Conservation (phyloP, 1,284 basidiomycete species). For the Agroathelia rolfsii region DNA sequence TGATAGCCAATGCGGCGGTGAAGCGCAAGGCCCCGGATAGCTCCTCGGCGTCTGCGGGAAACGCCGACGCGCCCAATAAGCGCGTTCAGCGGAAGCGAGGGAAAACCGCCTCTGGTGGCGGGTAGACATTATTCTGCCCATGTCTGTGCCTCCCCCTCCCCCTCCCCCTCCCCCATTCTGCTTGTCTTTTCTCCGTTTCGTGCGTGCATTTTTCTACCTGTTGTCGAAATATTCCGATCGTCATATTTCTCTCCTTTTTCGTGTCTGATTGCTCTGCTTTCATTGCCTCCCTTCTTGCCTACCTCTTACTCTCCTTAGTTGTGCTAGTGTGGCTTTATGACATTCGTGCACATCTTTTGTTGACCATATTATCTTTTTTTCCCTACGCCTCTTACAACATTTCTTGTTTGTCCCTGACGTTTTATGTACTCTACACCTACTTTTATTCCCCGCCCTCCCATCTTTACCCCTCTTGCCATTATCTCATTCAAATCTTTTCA, state of each 20-base stretch:
- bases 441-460: conserved; percentile 1
- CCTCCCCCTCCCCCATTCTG: conserved; percentile 18
- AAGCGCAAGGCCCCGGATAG: conserved; percentile 56
- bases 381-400: too few species aligned
- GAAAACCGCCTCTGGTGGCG: conserved; percentile 33
- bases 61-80: conserved; percentile 36
- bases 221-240: conserved; percentile 15
- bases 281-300: too few species aligned
- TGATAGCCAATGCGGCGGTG: conserved; percentile 41
- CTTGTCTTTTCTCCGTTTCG: conserved; percentile 22
- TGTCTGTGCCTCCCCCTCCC: conserved; percentile 17
- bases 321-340: too few species aligned
- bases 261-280: conserved; percentile 21
- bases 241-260: conserved; percentile 18
- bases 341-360: too few species aligned
- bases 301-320: too few species aligned
- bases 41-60: conserved; percentile 40
- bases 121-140: conserved; percentile 21
- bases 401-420: conserved; percentile 24
- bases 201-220: conserved; percentile 22
- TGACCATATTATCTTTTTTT: conserved; percentile 23
- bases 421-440: conserved; percentile 14
- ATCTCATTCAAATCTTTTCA: too few species aligned
- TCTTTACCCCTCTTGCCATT: conserved; percentile 4
- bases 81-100: conserved; percentile 40